Evolutionary conservation across 2,329 filamentous ascomycete genomes (phyloP).

Genomic region (Ramularia endophylla): DNA sequence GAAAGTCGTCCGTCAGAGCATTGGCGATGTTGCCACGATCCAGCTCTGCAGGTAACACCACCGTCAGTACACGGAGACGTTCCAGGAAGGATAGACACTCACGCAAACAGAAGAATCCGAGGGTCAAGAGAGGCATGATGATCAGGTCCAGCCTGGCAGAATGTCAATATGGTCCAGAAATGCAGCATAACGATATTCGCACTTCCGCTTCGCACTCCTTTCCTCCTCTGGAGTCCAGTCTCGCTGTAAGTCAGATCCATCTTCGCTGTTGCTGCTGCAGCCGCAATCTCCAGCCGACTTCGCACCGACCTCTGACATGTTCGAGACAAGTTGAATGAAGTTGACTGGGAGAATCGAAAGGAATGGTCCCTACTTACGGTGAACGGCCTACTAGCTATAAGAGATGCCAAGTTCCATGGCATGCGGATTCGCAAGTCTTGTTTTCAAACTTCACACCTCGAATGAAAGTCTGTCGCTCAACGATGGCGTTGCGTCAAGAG

Average conservation of each 20-base stretch:
- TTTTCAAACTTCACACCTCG: too few relatives aligned
- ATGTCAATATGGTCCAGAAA: neutral
- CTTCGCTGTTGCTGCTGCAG: too few relatives aligned
- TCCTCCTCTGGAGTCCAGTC: conserved; percentile 28
- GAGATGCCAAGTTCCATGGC: too few relatives aligned
- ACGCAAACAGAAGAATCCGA: conserved; percentile 31
- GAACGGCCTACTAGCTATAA: too few relatives aligned
- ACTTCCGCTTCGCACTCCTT: conserved; percentile 27
- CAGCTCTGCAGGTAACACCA: conserved; percentile 15
- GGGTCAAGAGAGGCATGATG: conserved; percentile 29
- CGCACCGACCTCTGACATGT: too few relatives aligned
- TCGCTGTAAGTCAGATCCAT: neutral
- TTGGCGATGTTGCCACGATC: conserved; percentile 30
- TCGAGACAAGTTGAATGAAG: too few relatives aligned
- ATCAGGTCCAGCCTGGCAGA: conserved; percentile 25
- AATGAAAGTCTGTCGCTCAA: too few relatives aligned
- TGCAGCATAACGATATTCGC: conserved; percentile 1
- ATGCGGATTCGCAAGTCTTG: too few relatives aligned
- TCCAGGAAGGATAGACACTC: conserved; percentile 1
- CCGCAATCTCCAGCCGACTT: too few relatives aligned
- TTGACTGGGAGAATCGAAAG: too few relatives aligned
- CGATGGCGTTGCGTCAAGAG: too few relatives aligned
- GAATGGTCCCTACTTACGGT: too few relatives aligned
- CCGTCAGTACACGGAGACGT: conserved; percentile 3
- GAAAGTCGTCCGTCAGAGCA: conserved; percentile 29